Percentiles rank a stretch among this genome's conserved stretches.
Conservation (phyloP, 2,329 filamentous ascomycete genomes). For the Fusarium humuli region DNA sequence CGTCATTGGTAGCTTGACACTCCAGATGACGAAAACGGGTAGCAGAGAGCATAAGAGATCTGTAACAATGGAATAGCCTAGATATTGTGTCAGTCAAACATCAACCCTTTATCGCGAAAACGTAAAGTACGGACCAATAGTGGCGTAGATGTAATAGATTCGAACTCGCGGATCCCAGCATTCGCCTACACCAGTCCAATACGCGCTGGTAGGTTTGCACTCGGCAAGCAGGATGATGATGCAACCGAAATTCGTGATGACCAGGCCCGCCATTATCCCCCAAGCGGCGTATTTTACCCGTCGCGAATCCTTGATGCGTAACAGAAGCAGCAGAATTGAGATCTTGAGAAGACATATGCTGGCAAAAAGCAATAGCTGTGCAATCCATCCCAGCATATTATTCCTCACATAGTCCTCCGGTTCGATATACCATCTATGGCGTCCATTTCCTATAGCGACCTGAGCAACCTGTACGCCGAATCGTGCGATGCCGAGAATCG, state of each 20-base stretch:
- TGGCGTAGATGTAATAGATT: conserved; percentile 51
- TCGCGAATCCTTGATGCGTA: conserved; percentile 55
- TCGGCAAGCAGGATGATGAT: conserved; percentile 51
- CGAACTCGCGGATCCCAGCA: conserved; percentile 51
- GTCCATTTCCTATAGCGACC: conserved; percentile 52
- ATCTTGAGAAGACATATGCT: conserved; percentile 56
- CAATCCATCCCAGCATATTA: conserved; percentile 55
- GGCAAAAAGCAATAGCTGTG: conserved; percentile 56
- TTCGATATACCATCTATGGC: conserved; percentile 53
- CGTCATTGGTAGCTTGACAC: conserved; percentile 46
- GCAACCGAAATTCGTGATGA: conserved; percentile 49
- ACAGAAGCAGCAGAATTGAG: conserved; percentile 56
- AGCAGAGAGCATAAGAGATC: conserved; percentile 43
- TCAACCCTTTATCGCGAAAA: neutral
- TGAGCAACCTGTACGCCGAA: conserved; percentile 51
- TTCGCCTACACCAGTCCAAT: conserved; percentile 48
- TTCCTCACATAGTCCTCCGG: conserved; percentile 49
- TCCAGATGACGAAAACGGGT: conserved; percentile 51
- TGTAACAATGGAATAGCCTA: conserved; percentile 36
- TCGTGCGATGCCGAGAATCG: conserved; percentile 48
- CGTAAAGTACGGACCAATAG: conserved; percentile 39
- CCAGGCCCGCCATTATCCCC: conserved; percentile 48
- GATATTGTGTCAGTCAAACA: neutral
- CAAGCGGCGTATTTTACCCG: conserved; percentile 49
- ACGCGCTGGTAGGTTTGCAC: conserved; percentile 47